Percentiles rank a stretch among this genome's conserved stretches.
These are phyloP conservation scores for Botrytis aclada DNA, from an alignment of 2,329 filamentous ascomycete genomes.

Conservation along the genomic window DNA sequence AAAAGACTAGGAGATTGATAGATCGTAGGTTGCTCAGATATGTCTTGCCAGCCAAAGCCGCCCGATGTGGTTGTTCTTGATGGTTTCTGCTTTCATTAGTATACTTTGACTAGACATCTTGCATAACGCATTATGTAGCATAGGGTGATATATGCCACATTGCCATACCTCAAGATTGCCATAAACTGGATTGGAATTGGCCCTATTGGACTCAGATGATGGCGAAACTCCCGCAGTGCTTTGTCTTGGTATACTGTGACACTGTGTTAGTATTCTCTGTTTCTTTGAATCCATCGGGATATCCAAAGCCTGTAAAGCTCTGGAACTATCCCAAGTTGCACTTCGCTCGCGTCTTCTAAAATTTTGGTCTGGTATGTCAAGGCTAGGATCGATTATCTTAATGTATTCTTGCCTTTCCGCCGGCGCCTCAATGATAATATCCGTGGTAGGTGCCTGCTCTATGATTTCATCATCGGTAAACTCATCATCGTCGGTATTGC, in stretches of 20 bases:
- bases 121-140: background rate
- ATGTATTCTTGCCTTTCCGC: background rate
- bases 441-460: background rate
- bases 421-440: background rate
- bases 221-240: constrained; percentile 3
- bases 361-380: background rate
- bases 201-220: background rate
- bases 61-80: constrained; percentile 15
- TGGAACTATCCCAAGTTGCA: constrained; percentile 17
- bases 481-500: constrained; percentile 22
- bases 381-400: background rate
- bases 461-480: constrained; percentile 1
- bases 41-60: constrained; percentile 30
- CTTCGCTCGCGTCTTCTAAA: constrained; percentile 21
- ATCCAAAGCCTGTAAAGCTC: constrained; percentile 12
- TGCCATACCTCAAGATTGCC: constrained; percentile 15
- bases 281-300: background rate
- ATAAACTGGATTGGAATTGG: background rate
- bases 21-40: constrained; percentile 15
- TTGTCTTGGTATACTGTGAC: constrained; percentile 3
- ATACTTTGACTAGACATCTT: background rate
- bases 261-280: background rate
- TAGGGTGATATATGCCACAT: background rate
- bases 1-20: background rate
- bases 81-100: constrained; percentile 16